These are phyloP conservation scores for Fomitopsis palustris DNA, from an alignment of 1,284 basidiomycete species.

Conservation along the genomic window DNA sequence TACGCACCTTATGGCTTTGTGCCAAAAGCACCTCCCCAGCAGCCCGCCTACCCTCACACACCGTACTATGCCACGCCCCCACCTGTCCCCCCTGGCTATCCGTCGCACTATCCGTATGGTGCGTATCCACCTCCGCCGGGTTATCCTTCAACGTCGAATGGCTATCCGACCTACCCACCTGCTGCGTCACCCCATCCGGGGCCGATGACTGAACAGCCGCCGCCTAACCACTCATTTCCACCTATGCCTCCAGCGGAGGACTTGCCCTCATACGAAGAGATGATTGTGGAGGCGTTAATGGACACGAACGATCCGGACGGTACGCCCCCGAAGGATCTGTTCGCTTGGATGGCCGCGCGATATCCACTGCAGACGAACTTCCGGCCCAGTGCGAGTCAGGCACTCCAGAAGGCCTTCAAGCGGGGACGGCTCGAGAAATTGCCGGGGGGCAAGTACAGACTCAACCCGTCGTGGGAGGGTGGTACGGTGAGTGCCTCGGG, in stretches of 20 bases:
- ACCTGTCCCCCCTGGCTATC: conserved; percentile 17
- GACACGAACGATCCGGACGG: conserved; percentile 67
- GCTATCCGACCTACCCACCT: conserved; percentile 7
- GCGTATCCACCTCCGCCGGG: conserved; percentile 41
- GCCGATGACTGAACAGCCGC: conserved; percentile 32
- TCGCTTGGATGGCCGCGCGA: conserved; percentile 72
- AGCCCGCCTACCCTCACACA: conserved; percentile 54
- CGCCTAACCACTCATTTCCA: conserved; percentile 20
- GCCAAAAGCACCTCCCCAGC: conserved; percentile 23
- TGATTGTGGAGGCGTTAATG: conserved; percentile 75
- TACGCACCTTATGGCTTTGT: conserved; percentile 26
- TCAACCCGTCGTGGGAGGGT: conserved; percentile 76
- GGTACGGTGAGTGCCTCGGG: conserved; percentile 53
- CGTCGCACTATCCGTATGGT: conserved; percentile 22
- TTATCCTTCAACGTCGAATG: conserved; percentile 23
- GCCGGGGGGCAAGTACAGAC: conserved; percentile 61
- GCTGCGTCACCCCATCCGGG: conserved; percentile 25
- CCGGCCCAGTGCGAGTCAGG: conserved; percentile 78
- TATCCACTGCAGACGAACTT: conserved; percentile 86
- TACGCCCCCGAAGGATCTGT: conserved; percentile 73
- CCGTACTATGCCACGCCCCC: conserved; percentile 44
- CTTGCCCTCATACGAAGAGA: conserved; percentile 81
- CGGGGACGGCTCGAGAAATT: conserved; percentile 73
- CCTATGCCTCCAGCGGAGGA: conserved; percentile 46
- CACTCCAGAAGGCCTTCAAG: conserved; percentile 77